Evolutionary conservation across 2,329 filamentous ascomycete species (phyloP).

Genomic region (Apiospora koreana): DNA sequence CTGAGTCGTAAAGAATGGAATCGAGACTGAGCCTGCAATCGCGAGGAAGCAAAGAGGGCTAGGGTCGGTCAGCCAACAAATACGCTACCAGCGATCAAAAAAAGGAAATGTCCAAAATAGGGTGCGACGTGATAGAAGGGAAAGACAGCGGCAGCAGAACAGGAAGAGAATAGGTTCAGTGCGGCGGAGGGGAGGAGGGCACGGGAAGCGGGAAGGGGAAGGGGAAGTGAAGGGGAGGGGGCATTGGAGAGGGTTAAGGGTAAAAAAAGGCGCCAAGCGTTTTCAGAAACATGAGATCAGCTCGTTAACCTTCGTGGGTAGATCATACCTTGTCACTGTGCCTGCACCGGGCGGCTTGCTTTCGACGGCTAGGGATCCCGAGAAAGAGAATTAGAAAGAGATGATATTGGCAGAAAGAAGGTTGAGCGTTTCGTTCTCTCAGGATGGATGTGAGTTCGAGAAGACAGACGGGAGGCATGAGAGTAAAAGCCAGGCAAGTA

Average conservation of each 20-base stretch:
- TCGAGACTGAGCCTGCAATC: slow-evolving; percentile 36
- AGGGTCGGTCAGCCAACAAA: slow-evolving; percentile 37
- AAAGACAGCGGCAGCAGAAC: slow-evolving; percentile 21
- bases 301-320: slow-evolving; percentile 10
- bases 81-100: slow-evolving; percentile 30
- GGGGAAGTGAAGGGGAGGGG: slow-evolving; percentile 12
- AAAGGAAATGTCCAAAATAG: slow-evolving; percentile 16
- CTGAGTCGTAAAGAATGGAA: slow-evolving; percentile 30
- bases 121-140: slow-evolving; percentile 9
- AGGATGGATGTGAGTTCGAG: slow-evolving; percentile 2
- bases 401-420: background rate
- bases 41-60: slow-evolving; percentile 21
- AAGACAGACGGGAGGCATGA: background rate
- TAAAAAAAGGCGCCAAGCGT: slow-evolving; percentile 12
- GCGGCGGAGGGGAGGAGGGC: slow-evolving; percentile 9
- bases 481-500: background rate
- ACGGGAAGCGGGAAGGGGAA: slow-evolving; percentile 2
- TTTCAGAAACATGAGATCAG: slow-evolving; percentile 16
- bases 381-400: background rate
- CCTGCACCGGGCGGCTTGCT: slow-evolving; percentile 19
- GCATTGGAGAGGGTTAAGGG: slow-evolving; percentile 13
- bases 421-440: slow-evolving; percentile 1
- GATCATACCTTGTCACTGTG: slow-evolving; percentile 18
- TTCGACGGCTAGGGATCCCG: slow-evolving; percentile 10
- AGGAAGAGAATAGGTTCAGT: slow-evolving; percentile 19